Evolutionary conservation across 345 rosid species (phyloP).

Genomic region (Eucalyptus caleyi): DNA sequence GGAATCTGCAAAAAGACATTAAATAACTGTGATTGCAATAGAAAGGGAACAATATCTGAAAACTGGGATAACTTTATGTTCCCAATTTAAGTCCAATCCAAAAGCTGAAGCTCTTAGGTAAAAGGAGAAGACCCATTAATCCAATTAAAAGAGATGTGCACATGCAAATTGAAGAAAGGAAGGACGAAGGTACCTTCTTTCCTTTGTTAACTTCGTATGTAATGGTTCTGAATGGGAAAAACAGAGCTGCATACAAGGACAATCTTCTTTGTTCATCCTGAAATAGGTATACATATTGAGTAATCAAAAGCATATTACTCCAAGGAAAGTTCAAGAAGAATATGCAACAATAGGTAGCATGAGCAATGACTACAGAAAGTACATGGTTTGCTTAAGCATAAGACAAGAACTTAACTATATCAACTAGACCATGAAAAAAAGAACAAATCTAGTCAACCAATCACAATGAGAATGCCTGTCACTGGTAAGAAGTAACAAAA

Average conservation of each 20-base stretch:
- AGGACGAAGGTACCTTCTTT: conserved; percentile 34
- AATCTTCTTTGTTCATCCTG: conserved; percentile 79
- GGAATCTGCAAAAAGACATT: conserved; percentile 33
- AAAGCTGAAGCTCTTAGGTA: neutral
- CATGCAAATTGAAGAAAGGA: neutral
- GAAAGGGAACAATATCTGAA: neutral
- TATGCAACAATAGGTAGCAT: neutral
- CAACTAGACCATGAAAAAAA: neutral
- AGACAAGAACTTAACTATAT: neutral
- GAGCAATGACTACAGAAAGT: neutral
- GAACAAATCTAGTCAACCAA: neutral
- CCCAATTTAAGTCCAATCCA: neutral
- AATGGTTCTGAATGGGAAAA: conserved; percentile 56
- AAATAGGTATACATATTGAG: neutral
- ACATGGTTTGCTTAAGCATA: neutral
- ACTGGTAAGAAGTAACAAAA: neutral
- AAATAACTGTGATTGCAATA: neutral
- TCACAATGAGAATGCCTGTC: neutral
- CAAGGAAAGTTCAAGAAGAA: neutral
- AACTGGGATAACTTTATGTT: neutral
- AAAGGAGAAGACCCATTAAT: neutral
- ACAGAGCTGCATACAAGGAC: conserved; percentile 65
- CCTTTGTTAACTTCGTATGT: conserved; percentile 47
- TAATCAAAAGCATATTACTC: neutral
- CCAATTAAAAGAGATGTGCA: neutral